phyloP scores from a whole-genome alignment of 225 moss, liverwort and hornwort species.

The Physcomitrium patens region DNA sequence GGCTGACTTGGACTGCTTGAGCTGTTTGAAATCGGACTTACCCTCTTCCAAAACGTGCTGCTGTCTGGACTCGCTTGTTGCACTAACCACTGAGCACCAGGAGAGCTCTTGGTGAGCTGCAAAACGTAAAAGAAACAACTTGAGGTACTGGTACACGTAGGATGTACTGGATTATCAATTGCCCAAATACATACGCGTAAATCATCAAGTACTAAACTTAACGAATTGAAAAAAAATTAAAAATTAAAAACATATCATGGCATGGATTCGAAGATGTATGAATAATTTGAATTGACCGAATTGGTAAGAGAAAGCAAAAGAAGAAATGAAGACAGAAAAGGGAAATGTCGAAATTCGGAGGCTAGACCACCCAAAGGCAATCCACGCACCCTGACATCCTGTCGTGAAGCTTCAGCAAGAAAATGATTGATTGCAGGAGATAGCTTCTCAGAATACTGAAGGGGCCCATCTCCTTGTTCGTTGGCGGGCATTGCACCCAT shows the following conservation, averaged over 20 bases:
- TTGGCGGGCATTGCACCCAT: slow-evolving; percentile 71
- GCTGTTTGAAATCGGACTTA: slow-evolving; percentile 83
- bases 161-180: slow-evolving; percentile 1
- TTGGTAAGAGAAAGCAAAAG: neutral
- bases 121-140: slow-evolving; percentile 27
- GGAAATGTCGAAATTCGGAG: slow-evolving; percentile 6
- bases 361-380: slow-evolving; percentile 9
- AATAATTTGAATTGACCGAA: slow-evolving; percentile 5
- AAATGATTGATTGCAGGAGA: slow-evolving; percentile 94
- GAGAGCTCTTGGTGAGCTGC: slow-evolving; percentile 62
- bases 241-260: slow-evolving; percentile 15
- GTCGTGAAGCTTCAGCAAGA: slow-evolving; percentile 82
- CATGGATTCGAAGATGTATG: slow-evolving; percentile 9
- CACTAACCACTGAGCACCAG: slow-evolving; percentile 69
- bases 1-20: slow-evolving; percentile 90
- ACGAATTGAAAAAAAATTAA: neutral
- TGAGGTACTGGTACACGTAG: slow-evolving; percentile 24
- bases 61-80: slow-evolving; percentile 89
- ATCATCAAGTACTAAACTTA: slow-evolving; percentile 23
- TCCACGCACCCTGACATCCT: slow-evolving; percentile 73
- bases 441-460: slow-evolving; percentile 88
- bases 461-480: slow-evolving; percentile 69
- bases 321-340: slow-evolving; percentile 7
- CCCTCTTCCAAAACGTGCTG: slow-evolving; percentile 87
- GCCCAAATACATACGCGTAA: slow-evolving; percentile 2